Conservation (phyloP, 352 stramenopile genomes). For the Globisporangium spiculum region DNA sequence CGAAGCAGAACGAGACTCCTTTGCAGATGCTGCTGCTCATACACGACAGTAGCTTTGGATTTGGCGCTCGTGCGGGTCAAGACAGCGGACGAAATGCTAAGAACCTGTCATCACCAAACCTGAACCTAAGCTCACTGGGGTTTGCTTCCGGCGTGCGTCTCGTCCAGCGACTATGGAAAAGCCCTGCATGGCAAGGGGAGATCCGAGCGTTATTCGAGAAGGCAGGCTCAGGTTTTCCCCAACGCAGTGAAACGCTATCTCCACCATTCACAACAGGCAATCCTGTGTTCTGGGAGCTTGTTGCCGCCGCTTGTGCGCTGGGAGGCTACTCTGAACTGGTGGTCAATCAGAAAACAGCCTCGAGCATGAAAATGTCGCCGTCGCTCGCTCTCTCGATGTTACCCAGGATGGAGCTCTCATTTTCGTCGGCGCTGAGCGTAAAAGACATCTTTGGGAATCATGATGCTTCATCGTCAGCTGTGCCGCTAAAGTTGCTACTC, state of each 20-base stretch:
- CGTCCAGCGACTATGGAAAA: constrained; percentile 27
- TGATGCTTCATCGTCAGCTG: too few species aligned
- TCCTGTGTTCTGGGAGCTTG: neutral
- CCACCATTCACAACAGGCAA: neutral
- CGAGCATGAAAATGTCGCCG: neutral
- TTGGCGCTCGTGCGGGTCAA: neutral
- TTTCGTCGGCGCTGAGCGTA: neutral
- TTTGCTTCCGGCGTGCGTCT: constrained; percentile 27
- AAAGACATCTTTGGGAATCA: neutral
- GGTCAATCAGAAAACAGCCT: neutral
- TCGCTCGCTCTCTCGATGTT: neutral
- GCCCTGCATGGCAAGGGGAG: constrained; percentile 17
- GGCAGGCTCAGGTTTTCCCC: neutral
- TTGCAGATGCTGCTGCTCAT: constrained; percentile 19
- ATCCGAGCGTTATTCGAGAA: constrained; percentile 17
- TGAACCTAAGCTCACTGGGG: constrained; percentile 10
- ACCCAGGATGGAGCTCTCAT: neutral
- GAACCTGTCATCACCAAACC: neutral
- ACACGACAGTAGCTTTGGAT: constrained; percentile 1
- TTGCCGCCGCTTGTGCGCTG: neutral
- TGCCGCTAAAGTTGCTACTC: neutral
- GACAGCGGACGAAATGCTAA: neutral
- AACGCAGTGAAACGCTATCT: neutral
- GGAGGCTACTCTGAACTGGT: constrained; percentile 14
- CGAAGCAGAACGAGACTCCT: constrained; percentile 24